Conservation (phyloP, 768 basidiomycete species). For the Pleurotus cornucopiae region DNA sequence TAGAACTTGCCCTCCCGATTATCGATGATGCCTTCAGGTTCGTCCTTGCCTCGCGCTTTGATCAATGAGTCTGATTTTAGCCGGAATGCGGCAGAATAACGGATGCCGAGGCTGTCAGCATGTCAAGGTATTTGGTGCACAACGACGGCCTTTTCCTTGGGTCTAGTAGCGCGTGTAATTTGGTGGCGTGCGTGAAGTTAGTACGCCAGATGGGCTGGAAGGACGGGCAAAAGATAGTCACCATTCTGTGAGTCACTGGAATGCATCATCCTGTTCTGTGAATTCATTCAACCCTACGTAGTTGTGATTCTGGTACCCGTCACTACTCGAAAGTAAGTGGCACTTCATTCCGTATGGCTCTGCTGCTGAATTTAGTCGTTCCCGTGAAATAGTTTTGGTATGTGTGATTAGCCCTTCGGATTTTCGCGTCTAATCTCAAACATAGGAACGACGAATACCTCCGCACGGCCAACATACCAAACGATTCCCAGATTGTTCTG, state of each 20-base stretch:
- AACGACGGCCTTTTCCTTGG: constrained; percentile 93
- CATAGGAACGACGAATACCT: constrained; percentile 54
- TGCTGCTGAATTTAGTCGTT: not conserved
- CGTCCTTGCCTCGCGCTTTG: constrained; percentile 9
- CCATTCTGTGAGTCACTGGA: constrained; percentile 62
- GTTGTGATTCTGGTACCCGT: constrained; percentile 86
- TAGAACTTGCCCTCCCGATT: constrained; percentile 77
- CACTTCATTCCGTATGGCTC: not conserved
- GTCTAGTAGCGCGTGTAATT: constrained; percentile 93
- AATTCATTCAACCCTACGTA: constrained; percentile 18
- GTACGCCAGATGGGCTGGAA: constrained; percentile 67
- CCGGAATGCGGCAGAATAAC: constrained; percentile 57
- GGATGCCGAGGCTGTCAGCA: constrained; percentile 91
- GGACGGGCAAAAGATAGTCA: constrained; percentile 72
- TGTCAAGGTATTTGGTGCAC: constrained; percentile 90
- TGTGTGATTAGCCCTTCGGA: constrained; percentile 9
- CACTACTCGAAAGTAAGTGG: constrained; percentile 85
- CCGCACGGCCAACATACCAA: constrained; percentile 37
- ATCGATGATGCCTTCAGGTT: constrained; percentile 90
- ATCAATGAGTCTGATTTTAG: not conserved
- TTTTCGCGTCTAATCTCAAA: not conserved
- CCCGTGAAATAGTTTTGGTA: constrained; percentile 37
- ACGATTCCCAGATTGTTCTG: constrained; percentile 36
- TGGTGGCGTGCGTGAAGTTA: constrained; percentile 86
- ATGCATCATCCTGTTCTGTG: too few species aligned